Evolutionary conservation across 192 early-diverging fungal species (phyloP).

Genomic region (Coemansia javaensis): DNA sequence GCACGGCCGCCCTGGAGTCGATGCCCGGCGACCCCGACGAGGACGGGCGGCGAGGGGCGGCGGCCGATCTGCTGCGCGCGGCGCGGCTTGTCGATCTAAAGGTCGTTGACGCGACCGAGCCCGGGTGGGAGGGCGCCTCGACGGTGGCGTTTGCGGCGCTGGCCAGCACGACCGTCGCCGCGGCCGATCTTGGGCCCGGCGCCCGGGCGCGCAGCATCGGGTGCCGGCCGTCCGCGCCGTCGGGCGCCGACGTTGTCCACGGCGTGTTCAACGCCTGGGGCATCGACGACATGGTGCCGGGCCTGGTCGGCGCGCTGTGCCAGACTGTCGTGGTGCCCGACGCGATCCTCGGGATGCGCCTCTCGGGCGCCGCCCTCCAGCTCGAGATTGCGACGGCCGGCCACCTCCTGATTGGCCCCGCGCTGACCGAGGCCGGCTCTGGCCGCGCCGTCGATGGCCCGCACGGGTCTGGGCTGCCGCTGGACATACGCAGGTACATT

Average conservation of each 20-base stretch:
- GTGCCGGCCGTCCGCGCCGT: not conserved
- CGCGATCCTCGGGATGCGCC: slow-evolving; percentile 19
- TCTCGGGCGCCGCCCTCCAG: slow-evolving; percentile 14
- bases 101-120: slow-evolving; percentile 1
- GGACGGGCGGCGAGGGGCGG: not conserved
- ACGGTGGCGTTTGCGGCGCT: slow-evolving; percentile 16
- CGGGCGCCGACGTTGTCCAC: not conserved
- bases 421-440: slow-evolving; percentile 1
- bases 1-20: not conserved
- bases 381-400: slow-evolving; percentile 21
- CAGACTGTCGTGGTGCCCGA: slow-evolving; percentile 7
- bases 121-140: not conserved
- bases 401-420: slow-evolving; percentile 16
- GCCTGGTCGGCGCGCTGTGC: not conserved
- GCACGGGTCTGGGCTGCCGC: slow-evolving; percentile 2
- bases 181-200: not conserved
- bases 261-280: slow-evolving; percentile 26
- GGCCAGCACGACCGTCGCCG: not conserved
- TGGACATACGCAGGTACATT: slow-evolving; percentile 6
- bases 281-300: not conserved
- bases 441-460: not conserved
- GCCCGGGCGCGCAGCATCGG: not conserved
- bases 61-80: not conserved
- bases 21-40: not conserved
- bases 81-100: slow-evolving; percentile 11